Evolutionary conservation across 805 yeast species (phyloP).

Genomic region (Ogataea corticis): DNA sequence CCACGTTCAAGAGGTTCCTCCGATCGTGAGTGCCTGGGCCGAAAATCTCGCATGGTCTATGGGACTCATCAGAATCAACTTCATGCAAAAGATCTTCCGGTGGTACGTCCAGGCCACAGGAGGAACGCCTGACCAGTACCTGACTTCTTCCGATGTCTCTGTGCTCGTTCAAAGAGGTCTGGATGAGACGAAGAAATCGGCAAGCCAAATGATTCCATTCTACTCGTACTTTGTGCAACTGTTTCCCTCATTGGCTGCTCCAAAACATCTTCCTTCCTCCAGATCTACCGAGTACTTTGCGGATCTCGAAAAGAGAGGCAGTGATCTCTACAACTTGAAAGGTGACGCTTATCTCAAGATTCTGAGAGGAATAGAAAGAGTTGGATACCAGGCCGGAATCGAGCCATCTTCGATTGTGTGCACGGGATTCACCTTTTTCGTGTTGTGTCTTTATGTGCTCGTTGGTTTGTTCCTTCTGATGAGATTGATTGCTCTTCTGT

Average conservation of each 20-base stretch:
- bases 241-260: constrained; percentile 17
- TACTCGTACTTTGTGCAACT: constrained; percentile 19
- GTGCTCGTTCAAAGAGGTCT: constrained; percentile 74
- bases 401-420: constrained; percentile 82
- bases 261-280: not conserved
- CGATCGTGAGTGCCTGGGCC: constrained; percentile 90
- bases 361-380: constrained; percentile 82
- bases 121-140: constrained; percentile 72
- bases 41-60: constrained; percentile 94
- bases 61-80: constrained; percentile 76
- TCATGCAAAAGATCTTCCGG: constrained; percentile 83
- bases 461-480: constrained; percentile 58
- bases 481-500: constrained; percentile 51
- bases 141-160: constrained; percentile 60
- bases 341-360: constrained; percentile 65
- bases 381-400: constrained; percentile 73
- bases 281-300: constrained; percentile 5
- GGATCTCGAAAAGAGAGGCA: constrained; percentile 18
- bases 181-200: constrained; percentile 21
- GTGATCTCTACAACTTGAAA: constrained; percentile 38
- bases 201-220: constrained; percentile 19
- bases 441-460: constrained; percentile 71
- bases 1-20: constrained; percentile 84
- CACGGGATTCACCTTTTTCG: constrained; percentile 86
- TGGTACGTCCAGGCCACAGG: constrained; percentile 91